Conservation (phyloP, 768 basidiomycete genomes). For the Xanthoconium purpureum region DNA sequence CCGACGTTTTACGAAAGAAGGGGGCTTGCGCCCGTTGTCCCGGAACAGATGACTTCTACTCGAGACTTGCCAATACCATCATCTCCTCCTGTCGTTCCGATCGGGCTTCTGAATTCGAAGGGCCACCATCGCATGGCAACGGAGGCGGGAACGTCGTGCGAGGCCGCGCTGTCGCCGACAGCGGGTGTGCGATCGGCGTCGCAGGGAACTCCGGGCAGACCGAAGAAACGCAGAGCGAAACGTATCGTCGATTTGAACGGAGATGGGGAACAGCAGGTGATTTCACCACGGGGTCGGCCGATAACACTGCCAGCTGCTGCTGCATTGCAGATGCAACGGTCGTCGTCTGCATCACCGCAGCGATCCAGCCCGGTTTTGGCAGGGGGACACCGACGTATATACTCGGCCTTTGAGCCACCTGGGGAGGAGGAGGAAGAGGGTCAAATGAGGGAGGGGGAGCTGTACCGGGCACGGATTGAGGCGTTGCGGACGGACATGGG, state of each 20-base stretch:
- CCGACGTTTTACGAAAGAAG: conserved; percentile 73
- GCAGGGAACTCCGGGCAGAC: conserved; percentile 42
- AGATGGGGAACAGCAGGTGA: conserved; percentile 37
- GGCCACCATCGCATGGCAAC: conserved; percentile 15
- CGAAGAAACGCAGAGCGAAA: conserved; percentile 60
- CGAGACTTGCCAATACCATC: conserved; percentile 47
- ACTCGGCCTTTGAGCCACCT: conserved; percentile 57
- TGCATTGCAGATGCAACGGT: not conserved
- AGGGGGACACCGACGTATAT: conserved; percentile 14
- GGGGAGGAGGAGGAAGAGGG: conserved; percentile 13
- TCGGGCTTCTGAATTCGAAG: conserved; percentile 37
- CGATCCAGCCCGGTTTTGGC: conserved; percentile 15
- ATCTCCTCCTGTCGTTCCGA: conserved; percentile 61
- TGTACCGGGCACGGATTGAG: conserved; percentile 76
- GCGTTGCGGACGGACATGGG: conserved; percentile 84
- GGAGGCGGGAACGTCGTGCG: conserved; percentile 19
- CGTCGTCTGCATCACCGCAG: conserved; percentile 19
- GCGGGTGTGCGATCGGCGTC: conserved; percentile 43
- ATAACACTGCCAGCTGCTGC: conserved; percentile 1
- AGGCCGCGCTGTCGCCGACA: conserved; percentile 29
- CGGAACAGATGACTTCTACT: conserved; percentile 51
- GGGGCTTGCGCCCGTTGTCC: conserved; percentile 46
- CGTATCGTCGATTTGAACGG: conserved; percentile 78
- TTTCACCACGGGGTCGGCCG: conserved; percentile 18
- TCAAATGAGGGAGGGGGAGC: conserved; percentile 56